phyloP scores from a whole-genome alignment of 139 green algal genomes.

The Coelastrella sp. region DNA sequence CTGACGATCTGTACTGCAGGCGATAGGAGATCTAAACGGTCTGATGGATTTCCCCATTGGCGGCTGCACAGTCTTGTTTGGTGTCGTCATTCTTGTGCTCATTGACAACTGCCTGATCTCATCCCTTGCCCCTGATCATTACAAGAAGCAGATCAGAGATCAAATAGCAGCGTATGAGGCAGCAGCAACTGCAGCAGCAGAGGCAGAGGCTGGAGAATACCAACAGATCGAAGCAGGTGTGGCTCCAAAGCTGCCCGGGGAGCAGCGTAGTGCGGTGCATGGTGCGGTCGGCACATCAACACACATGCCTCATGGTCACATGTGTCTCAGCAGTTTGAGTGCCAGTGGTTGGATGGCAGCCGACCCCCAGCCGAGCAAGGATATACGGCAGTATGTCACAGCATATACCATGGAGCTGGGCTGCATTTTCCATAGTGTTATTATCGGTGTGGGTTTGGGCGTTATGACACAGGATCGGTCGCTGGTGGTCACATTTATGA shows the following conservation, averaged over 20 bases:
- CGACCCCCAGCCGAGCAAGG: background rate
- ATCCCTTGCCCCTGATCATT: conserved; percentile 12
- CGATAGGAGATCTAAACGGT: background rate
- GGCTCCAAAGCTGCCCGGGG: background rate
- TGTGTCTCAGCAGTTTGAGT: conserved; percentile 30
- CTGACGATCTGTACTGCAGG: background rate
- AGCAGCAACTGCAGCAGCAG: background rate
- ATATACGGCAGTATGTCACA: conserved; percentile 15
- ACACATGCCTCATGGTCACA: conserved; percentile 45
- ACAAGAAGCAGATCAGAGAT: conserved; percentile 27
- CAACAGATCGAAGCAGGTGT: background rate
- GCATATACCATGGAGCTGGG: conserved; percentile 63
- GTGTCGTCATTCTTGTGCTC: conserved; percentile 19
- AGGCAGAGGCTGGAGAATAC: background rate
- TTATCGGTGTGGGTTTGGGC: conserved; percentile 56
- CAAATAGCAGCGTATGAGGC: background rate
- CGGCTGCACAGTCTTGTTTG: conserved; percentile 38
- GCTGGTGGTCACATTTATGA: conserved; percentile 27
- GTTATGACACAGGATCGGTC: conserved; percentile 23
- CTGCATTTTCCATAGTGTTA: conserved; percentile 59
- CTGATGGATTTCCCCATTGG: conserved; percentile 26
- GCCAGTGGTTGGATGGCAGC: background rate
- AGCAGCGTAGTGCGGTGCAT: background rate
- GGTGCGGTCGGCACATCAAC: background rate
- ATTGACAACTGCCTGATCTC: conserved; percentile 39